Evolutionary conservation across 495 filamentous ascomycete species (phyloP), one percentile per base, ranked within the genome.

Genomic region (Jackrogersella multiformis): DNA sequence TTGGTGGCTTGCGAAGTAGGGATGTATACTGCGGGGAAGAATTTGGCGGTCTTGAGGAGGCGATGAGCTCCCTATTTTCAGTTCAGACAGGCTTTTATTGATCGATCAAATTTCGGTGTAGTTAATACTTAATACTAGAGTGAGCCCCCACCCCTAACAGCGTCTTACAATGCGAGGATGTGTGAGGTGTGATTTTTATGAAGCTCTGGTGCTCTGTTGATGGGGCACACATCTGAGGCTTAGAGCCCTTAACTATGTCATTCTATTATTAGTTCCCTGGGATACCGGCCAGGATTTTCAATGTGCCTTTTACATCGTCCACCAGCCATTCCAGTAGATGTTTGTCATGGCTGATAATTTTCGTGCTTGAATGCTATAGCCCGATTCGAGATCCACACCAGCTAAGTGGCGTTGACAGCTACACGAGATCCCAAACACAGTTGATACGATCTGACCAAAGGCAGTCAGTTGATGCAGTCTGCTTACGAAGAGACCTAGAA

Each of bases 91-190:
- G 26, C 38, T 15, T 13, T 61, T 54, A 10, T 24, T 18, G 41
- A 44, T 55, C 30, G 51, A 21, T 56, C 10, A 30, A 15, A 54
- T 36, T n/a, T 62, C 34, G 32, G 34, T 30, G 42, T 26, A 26
- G 12, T 46, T 44, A 30, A 30, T 30, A 30, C 7, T 30, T 61
- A 52, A 44, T 62, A 62, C 45, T 24, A 32, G 45, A 32, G 24
- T 26, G 45, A 49, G 45, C 45, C 45, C 26, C n/a, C n/a, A n/a
- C n/a, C n/a, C n/a, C 26, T 15, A n/a, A n/a, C 26, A 4, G 12
- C 26, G 44, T 48, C 7, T 7, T 48, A 7, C 7, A 23, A 15
- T 48, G 28, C 4, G 4, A 4, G 28, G 28, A 26, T 26, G 23
- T 48, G 13, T 21, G 12, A 13, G 12, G 9, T 26, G 20, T 13